Percentiles rank a stretch among this genome's conserved stretches.
Conservation (phyloP, 495 filamentous ascomycete species). For the Apiosordaria backusii region DNA sequence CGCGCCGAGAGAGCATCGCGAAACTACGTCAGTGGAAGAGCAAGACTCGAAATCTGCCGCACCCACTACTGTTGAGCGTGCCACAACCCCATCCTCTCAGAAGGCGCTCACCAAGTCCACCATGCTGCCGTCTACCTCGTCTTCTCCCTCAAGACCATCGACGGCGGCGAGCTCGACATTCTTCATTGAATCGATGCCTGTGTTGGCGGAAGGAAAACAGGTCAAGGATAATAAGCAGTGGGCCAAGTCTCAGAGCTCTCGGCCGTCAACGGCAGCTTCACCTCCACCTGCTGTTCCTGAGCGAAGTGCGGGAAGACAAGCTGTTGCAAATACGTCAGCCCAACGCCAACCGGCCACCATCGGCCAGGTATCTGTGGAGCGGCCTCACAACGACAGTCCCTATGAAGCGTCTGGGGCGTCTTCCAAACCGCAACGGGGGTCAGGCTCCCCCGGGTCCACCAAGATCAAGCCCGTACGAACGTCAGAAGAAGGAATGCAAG, state of each 20-base stretch:
- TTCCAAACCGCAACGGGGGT: slow-evolving; percentile 30
- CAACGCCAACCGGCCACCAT: slow-evolving; percentile 31
- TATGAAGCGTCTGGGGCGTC: slow-evolving; percentile 16
- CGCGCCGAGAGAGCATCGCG: slow-evolving; percentile 4
- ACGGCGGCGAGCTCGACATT: slow-evolving; percentile 22
- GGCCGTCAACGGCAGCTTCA: slow-evolving; percentile 13
- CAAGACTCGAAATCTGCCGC: slow-evolving; percentile 9
- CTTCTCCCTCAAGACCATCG: slow-evolving; percentile 5
- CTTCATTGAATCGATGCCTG: slow-evolving; percentile 29
- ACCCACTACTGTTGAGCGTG: slow-evolving; percentile 14
- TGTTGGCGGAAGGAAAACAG: slow-evolving; percentile 26
- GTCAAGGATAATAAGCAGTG: slow-evolving; percentile 11
- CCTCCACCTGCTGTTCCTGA: slow-evolving; percentile 39
- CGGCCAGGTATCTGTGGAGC: slow-evolving; percentile 33
- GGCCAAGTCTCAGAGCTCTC: slow-evolving; percentile 2
- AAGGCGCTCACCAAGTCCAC: slow-evolving; percentile 36
- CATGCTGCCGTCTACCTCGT: slow-evolving; percentile 28
- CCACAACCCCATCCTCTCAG: slow-evolving; percentile 19
- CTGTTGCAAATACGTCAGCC: slow-evolving; percentile 22
- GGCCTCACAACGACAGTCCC: slow-evolving; percentile 21
- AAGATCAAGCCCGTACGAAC: slow-evolving; percentile 46
- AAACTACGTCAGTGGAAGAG: background rate
- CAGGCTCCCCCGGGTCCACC: slow-evolving; percentile 40
- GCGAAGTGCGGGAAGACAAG: slow-evolving; percentile 35
- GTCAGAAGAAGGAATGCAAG: slow-evolving; percentile 49